These are phyloP conservation scores for Lepidium campestre DNA, from an alignment of 441 rosid genomes.

Conservation along the genomic window DNA sequence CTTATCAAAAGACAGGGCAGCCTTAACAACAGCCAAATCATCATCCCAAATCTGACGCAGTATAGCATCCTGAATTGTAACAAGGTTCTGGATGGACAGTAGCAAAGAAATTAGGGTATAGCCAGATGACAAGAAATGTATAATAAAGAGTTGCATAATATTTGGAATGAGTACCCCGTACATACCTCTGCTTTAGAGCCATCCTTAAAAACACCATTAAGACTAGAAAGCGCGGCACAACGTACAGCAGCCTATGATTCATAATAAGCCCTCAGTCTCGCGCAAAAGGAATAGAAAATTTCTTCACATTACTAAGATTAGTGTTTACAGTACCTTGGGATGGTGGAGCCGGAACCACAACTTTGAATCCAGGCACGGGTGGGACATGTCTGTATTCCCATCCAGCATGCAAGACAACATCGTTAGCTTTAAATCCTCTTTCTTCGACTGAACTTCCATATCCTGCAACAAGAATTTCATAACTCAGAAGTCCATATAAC, in stretches of 20 bases:
- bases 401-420: slow-evolving; percentile 57
- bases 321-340: slow-evolving; percentile 58
- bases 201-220: slow-evolving; percentile 47
- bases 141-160: neutral
- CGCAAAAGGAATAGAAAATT: slow-evolving; percentile 2
- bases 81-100: slow-evolving; percentile 49
- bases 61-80: slow-evolving; percentile 62
- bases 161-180: slow-evolving; percentile 5
- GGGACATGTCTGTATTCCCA: slow-evolving; percentile 49
- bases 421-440: slow-evolving; percentile 48
- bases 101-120: neutral
- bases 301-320: slow-evolving; percentile 1
- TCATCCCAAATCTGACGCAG: slow-evolving; percentile 74
- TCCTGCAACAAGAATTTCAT: slow-evolving; percentile 38
- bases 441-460: slow-evolving; percentile 42
- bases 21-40: slow-evolving; percentile 77
- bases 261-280: slow-evolving; percentile 23
- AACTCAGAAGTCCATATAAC: slow-evolving; percentile 1
- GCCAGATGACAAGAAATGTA: neutral
- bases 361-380: slow-evolving; percentile 57
- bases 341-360: slow-evolving; percentile 87
- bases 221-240: slow-evolving; percentile 63
- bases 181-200: slow-evolving; percentile 61
- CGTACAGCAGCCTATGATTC: slow-evolving; percentile 70
- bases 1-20: slow-evolving; percentile 65